Conservation (phyloP, 1,284 basidiomycete genomes). For the Heliocybe sulcata region DNA sequence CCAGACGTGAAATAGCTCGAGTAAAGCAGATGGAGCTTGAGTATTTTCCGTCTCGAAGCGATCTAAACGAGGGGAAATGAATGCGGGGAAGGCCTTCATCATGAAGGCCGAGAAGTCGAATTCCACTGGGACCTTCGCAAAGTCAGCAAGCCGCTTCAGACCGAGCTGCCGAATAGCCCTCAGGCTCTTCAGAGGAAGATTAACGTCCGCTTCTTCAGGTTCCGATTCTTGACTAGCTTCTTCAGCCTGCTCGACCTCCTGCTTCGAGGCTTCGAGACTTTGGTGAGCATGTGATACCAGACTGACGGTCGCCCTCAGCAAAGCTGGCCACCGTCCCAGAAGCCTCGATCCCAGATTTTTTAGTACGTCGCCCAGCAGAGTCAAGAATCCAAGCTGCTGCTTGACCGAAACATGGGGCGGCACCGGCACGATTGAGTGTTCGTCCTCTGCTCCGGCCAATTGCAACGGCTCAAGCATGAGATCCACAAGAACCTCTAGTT, state of each 20-base stretch:
- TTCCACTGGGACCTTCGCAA: constrained; percentile 66
- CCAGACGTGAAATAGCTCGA: constrained; percentile 87
- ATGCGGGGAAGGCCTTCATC: constrained; percentile 53
- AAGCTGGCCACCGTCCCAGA: constrained; percentile 60
- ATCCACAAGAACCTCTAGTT: constrained; percentile 76
- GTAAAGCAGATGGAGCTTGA: constrained; percentile 84
- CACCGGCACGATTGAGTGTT: constrained; percentile 18
- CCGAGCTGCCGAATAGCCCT: constrained; percentile 77
- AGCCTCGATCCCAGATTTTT: constrained; percentile 74
- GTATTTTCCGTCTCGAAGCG: constrained; percentile 82
- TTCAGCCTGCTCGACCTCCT: constrained; percentile 21
- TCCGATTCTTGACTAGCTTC: constrained; percentile 24
- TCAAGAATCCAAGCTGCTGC: constrained; percentile 81
- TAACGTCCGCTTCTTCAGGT: constrained; percentile 14
- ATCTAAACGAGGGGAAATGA: constrained; percentile 81
- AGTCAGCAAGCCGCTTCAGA: constrained; percentile 83
- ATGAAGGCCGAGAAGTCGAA: constrained; percentile 81
- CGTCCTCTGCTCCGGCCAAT: constrained; percentile 17
- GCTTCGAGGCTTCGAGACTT: constrained; percentile 33
- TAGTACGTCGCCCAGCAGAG: constrained; percentile 79
- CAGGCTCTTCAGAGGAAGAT: constrained; percentile 31
- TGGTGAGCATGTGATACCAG: constrained; percentile 62
- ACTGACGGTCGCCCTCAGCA: constrained; percentile 64
- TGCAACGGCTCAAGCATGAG: constrained; percentile 86
- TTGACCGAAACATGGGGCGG: constrained; percentile 41